These are phyloP conservation scores for Ophiostoma pallidulum DNA, from an alignment of 2,329 filamentous ascomycete species.

Conservation along the genomic window DNA sequence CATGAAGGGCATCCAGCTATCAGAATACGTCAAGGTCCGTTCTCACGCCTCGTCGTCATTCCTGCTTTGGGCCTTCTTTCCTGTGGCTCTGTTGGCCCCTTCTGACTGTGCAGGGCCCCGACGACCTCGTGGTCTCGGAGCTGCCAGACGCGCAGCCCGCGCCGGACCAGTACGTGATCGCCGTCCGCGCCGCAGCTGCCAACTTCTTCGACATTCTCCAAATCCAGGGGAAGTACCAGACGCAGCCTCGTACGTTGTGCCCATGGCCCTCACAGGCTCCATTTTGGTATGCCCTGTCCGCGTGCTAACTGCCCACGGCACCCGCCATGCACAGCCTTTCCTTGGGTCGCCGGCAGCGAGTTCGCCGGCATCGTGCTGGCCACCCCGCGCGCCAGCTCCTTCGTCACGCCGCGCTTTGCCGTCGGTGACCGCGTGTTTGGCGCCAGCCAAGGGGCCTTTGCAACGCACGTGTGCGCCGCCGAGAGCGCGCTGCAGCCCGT, in stretches of 20 bases:
- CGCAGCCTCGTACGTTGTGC: slow-evolving; percentile 56
- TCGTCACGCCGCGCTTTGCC: slow-evolving; percentile 49
- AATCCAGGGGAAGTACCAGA: slow-evolving; percentile 90
- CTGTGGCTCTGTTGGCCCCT: neutral
- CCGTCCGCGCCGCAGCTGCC: slow-evolving; percentile 75
- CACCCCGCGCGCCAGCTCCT: slow-evolving; percentile 37
- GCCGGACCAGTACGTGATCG: slow-evolving; percentile 71
- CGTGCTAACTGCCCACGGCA: too few relatives aligned
- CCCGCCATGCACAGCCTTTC: slow-evolving; percentile 50
- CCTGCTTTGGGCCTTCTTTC: neutral
- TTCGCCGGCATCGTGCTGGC: slow-evolving; percentile 72
- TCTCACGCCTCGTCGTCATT: neutral
- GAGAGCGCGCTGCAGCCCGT: slow-evolving; percentile 64
- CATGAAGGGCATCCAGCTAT: slow-evolving; percentile 28
- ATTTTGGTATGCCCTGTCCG: neutral
- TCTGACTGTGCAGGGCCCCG: slow-evolving; percentile 63
- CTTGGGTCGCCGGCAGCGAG: slow-evolving; percentile 80
- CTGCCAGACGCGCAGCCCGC: slow-evolving; percentile 66
- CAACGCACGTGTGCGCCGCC: slow-evolving; percentile 58
- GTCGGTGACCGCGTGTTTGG: slow-evolving; percentile 81
- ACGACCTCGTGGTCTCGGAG: slow-evolving; percentile 65
- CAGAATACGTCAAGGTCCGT: slow-evolving; percentile 27
- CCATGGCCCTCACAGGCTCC: neutral
- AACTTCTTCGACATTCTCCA: slow-evolving; percentile 98
- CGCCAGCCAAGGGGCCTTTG: slow-evolving; percentile 76